Conservation (phyloP, 176 grass and related monocot genomes). For the Saccharum spontaneum region DNA sequence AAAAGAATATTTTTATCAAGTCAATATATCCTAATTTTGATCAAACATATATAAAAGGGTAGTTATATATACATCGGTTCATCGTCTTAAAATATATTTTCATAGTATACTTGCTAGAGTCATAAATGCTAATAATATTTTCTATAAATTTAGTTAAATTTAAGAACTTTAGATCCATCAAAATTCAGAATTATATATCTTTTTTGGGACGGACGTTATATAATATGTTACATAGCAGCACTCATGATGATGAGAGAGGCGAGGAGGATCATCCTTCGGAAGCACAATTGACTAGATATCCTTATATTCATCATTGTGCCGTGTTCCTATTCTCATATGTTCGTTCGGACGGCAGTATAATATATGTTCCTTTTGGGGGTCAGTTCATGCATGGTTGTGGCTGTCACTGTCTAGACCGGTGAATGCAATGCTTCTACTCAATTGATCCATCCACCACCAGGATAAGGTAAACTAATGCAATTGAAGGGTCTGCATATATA, state of each 20-base stretch:
- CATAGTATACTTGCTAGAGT: too few relatives aligned
- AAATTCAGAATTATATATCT: too few relatives aligned
- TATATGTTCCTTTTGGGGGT: not conserved
- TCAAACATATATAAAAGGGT: too few relatives aligned
- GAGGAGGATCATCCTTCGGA: conserved; percentile 21
- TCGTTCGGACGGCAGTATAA: conserved; percentile 2
- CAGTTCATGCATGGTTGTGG: not conserved
- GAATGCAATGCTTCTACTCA: conserved; percentile 42
- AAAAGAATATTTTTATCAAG: too few relatives aligned
- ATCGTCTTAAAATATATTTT: too few relatives aligned
- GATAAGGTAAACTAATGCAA: conserved; percentile 12
- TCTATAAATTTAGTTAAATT: not conserved
- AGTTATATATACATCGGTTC: too few relatives aligned
- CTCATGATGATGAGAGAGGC: not conserved
- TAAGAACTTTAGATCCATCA: not conserved
- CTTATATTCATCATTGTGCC: not conserved
- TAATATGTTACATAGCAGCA: not conserved
- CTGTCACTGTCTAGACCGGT: conserved; percentile 27
- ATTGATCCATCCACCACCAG: conserved; percentile 19
- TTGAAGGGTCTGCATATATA: not conserved
- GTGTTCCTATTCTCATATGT: not conserved
- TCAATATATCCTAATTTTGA: too few relatives aligned
- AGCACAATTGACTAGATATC: not conserved
- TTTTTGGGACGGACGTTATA: too few relatives aligned
- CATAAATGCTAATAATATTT: too few relatives aligned